A percentile compares a stretch with the other conserved stretches of the same genome.
These are phyloP conservation scores for Solanum pimpinellifolium DNA, from an alignment of 257 asterid species.

Conservation along the genomic window DNA sequence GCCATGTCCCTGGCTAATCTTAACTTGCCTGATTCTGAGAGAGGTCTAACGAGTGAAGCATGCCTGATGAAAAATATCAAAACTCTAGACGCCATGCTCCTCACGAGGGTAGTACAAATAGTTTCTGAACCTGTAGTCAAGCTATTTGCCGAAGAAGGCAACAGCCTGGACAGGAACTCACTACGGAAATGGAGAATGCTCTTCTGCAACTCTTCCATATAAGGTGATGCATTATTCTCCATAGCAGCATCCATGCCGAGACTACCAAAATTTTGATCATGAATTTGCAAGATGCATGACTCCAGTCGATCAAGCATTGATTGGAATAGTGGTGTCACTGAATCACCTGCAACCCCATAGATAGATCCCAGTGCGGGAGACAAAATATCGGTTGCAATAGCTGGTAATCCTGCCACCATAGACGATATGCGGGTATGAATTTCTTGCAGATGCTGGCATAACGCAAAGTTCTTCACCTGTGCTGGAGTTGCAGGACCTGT, in stretches of 20 bases:
- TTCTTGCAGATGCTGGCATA: constrained; percentile 90
- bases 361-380: constrained; percentile 79
- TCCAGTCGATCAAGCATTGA: constrained; percentile 91
- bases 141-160: constrained; percentile 57
- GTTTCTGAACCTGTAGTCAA: constrained; percentile 40
- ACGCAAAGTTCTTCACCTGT: constrained; percentile 75
- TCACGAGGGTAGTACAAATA: constrained; percentile 74
- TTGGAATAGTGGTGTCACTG: constrained; percentile 80
- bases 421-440: constrained; percentile 64
- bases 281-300: constrained; percentile 79
- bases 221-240: constrained; percentile 76
- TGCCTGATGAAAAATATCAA: constrained; percentile 72
- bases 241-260: constrained; percentile 71
- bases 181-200: constrained; percentile 66
- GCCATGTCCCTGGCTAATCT: constrained; percentile 99
- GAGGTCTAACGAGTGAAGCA: constrained; percentile 86
- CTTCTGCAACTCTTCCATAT: constrained; percentile 92
- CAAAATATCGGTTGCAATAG: constrained; percentile 63
- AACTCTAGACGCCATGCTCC: constrained; percentile 89
- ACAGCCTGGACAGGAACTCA: constrained; percentile 69
- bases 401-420: constrained; percentile 50
- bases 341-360: constrained; percentile 85
- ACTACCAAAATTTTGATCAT: constrained; percentile 67
- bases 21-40: constrained; percentile 91
- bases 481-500: constrained; percentile 81